Conservation (phyloP, 2,329 filamentous ascomycete species). For the Teratosphaeria pseudoeucalypti region DNA sequence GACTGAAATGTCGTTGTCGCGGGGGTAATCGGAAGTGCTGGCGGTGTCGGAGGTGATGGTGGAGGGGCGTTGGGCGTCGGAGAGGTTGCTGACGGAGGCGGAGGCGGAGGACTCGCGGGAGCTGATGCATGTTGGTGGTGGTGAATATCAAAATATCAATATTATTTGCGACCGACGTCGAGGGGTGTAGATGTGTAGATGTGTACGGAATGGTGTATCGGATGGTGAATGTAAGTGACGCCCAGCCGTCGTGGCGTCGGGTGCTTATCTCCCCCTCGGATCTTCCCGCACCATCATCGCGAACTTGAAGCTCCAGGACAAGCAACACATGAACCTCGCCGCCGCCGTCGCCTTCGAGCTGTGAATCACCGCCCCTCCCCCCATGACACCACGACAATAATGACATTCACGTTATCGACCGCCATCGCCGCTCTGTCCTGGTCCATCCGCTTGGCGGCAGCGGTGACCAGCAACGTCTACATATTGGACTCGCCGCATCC, state of each 20-base stretch:
- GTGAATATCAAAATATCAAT: not conserved
- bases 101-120: conserved; percentile 19
- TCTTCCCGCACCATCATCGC: conserved; percentile 4
- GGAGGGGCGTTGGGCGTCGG: not conserved
- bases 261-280: not conserved
- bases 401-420: conserved; percentile 27
- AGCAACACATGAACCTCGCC: not conserved
- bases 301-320: not conserved
- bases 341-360: not conserved
- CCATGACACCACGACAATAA: conserved; percentile 32
- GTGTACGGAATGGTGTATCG: no score
- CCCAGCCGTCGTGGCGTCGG: not conserved
- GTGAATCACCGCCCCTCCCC: not conserved
- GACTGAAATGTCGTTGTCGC: conserved; percentile 3
- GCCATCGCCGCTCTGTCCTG: conserved; percentile 32
- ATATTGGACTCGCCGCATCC: conserved; percentile 23
- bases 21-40: not conserved
- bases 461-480: conserved; percentile 28
- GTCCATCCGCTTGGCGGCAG: conserved; percentile 16
- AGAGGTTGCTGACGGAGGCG: conserved; percentile 17
- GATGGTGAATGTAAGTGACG: not conserved
- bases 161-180: not conserved
- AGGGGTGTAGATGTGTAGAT: not conserved
- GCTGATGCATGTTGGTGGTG: conserved; percentile 13
- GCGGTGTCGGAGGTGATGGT: not conserved